These are phyloP conservation scores for Backusella liffmaniae DNA, from an alignment of 192 early-diverging fungal species.

Conservation along the genomic window DNA sequence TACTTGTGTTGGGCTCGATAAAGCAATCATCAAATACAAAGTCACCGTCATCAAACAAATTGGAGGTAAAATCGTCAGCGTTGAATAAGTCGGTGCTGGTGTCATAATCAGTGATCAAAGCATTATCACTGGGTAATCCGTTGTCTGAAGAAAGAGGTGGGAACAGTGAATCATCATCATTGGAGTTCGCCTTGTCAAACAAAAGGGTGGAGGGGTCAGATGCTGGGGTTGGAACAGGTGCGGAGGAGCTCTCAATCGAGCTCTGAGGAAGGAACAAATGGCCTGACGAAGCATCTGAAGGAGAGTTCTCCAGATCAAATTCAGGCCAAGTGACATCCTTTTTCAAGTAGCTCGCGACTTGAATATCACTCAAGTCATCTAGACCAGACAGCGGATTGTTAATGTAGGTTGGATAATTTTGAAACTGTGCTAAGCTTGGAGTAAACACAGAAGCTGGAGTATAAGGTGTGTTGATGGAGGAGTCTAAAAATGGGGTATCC, in stretches of 20 bases:
- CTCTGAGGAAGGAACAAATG: too few relatives aligned
- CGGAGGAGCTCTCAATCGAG: not conserved
- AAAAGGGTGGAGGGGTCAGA: not conserved
- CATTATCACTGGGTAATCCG: not conserved
- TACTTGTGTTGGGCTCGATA: not conserved
- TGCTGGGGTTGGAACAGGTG: not conserved
- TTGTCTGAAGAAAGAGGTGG: not conserved
- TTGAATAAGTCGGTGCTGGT: not conserved
- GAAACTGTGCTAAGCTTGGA: constrained; percentile 7
- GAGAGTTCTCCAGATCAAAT: not conserved
- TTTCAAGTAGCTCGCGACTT: constrained; percentile 5
- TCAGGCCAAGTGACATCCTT: not conserved
- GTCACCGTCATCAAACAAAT: not conserved
- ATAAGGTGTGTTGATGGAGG: not conserved
- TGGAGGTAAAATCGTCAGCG: not conserved
- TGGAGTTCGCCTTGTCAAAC: not conserved
- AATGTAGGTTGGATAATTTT: not conserved
- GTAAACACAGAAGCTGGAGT: constrained; percentile 4
- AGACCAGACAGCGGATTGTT: not conserved
- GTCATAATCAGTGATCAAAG: not conserved
- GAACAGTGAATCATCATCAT: not conserved
- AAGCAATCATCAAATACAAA: not conserved
- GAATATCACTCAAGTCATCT: not conserved
- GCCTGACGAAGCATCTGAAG: not conserved
- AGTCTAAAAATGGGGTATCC: constrained; percentile 2